These are phyloP conservation scores for Fraxinus ornus DNA, from an alignment of 305 asterid genomes.

Conservation along the genomic window DNA sequence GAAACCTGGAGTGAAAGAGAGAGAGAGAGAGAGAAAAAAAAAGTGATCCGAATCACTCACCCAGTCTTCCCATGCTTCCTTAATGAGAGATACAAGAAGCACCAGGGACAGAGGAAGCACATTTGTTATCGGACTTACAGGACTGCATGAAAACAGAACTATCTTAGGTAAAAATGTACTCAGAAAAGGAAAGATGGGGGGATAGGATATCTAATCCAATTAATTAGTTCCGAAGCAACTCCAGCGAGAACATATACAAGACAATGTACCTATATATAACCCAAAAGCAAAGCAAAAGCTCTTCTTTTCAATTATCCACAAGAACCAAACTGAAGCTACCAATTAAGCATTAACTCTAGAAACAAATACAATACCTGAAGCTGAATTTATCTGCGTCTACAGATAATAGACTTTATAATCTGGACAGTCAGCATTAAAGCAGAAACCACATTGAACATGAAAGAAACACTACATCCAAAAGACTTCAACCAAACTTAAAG, in stretches of 20 bases:
- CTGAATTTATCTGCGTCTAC: not conserved
- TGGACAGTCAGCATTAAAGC: conserved; percentile 1
- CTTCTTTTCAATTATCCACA: not conserved
- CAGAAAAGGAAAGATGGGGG: conserved; percentile 13
- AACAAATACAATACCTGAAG: not conserved
- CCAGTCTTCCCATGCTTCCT: conserved; percentile 99
- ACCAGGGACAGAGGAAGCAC: conserved; percentile 94
- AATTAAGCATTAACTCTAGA: not conserved
- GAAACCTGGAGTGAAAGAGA: not conserved
- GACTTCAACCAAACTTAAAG: conserved; percentile 6
- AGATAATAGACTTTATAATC: conserved; percentile 5
- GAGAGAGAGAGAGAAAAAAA: conserved; percentile 5
- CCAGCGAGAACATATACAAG: not conserved
- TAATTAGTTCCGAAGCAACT: conserved; percentile 2
- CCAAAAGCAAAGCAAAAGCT: not conserved
- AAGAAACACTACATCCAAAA: conserved; percentile 10
- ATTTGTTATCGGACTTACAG: conserved; percentile 97
- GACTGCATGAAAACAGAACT: conserved; percentile 62
- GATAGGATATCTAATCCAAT: conserved; percentile 7
- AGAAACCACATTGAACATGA: not conserved
- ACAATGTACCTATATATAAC: not conserved
- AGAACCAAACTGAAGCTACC: conserved; percentile 8
- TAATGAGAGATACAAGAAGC: conserved; percentile 91
- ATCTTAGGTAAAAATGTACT: conserved; percentile 28
- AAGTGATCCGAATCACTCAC: conserved; percentile 47